A percentile compares a stretch with the other conserved stretches of the same genome.
These are phyloP conservation scores for Ilex paraguariensis DNA, from an alignment of 305 asterid genomes.

Conservation along the genomic window DNA sequence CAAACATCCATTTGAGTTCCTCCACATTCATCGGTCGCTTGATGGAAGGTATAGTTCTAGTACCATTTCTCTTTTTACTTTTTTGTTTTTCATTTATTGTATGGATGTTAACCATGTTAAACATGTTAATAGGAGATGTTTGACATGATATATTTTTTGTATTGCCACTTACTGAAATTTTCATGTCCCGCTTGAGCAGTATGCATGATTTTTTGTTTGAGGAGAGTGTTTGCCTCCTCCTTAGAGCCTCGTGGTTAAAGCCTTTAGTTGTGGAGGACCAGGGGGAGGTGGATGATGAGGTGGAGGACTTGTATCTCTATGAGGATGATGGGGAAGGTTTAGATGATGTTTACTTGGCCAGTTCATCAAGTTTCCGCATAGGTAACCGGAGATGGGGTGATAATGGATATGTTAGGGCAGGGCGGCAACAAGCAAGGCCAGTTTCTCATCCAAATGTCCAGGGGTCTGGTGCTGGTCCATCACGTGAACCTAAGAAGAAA, in stretches of 20 bases:
- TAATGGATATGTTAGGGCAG: constrained; percentile 72
- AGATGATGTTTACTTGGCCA: constrained; percentile 40
- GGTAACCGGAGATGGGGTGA: constrained; percentile 83
- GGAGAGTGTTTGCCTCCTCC: constrained; percentile 90
- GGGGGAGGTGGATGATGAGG: constrained; percentile 41
- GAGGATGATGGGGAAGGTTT: constrained; percentile 52
- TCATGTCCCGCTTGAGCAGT: constrained; percentile 33
- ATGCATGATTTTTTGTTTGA: constrained; percentile 80
- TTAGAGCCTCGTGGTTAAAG: constrained; percentile 77
- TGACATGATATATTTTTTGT: not conserved
- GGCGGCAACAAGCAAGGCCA: constrained; percentile 81
- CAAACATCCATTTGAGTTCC: constrained; percentile 66
- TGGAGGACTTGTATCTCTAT: constrained; percentile 34
- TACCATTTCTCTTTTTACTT: too few relatives aligned
- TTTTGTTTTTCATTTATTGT: not conserved
- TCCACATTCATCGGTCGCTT: constrained; percentile 66
- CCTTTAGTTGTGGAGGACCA: constrained; percentile 56
- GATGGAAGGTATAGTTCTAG: constrained; percentile 64
- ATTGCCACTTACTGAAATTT: not conserved
- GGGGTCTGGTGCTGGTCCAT: constrained; percentile 50
- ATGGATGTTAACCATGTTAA: not conserved
- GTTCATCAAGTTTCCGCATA: constrained; percentile 47
- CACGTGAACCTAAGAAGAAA: constrained; percentile 56
- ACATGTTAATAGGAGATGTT: not conserved
- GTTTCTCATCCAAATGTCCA: constrained; percentile 19